A percentile compares a stretch with the other conserved stretches of the same genome.
Evolutionary conservation across 208 protist genomes (phyloP).

Genomic region (Kentomonas sorsogonicus): DNA sequence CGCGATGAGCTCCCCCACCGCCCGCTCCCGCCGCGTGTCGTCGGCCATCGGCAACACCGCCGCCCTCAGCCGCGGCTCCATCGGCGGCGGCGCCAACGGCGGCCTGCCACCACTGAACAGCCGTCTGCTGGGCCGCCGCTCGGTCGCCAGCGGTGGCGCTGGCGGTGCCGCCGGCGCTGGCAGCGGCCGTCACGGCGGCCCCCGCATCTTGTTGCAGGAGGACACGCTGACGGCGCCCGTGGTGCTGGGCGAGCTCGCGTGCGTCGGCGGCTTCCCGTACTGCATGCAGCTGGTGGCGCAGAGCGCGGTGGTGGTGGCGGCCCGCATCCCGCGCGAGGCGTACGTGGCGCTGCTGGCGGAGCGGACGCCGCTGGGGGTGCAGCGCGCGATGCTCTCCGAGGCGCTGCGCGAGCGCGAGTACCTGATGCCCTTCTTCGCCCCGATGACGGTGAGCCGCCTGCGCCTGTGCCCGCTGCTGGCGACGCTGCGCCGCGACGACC

Average conservation of each 20-base stretch:
- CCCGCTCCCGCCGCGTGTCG: background rate
- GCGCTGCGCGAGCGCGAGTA: conserved; percentile 50
- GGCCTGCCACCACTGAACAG: background rate
- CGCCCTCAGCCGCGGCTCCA: background rate
- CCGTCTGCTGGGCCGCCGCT: background rate
- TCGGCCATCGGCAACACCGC: background rate
- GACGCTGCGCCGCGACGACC: conserved; percentile 34
- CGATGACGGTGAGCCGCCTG: conserved; percentile 50
- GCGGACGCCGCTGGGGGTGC: conserved; percentile 24
- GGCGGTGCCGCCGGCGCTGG: background rate
- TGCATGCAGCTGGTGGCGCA: conserved; percentile 40
- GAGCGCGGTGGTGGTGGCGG: conserved; percentile 32
- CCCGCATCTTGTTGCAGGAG: conserved; percentile 2
- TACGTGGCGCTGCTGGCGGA: conserved; percentile 39
- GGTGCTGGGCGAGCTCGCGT: conserved; percentile 56
- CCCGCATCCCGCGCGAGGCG: conserved; percentile 27
- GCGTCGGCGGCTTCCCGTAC: conserved; percentile 55
- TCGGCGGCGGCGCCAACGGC: background rate
- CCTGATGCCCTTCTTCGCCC: conserved; percentile 52
- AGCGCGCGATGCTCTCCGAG: conserved; percentile 33
- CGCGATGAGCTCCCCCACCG: background rate
- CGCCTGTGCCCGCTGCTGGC: conserved; percentile 60
- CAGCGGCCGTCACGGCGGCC: conserved; percentile 1
- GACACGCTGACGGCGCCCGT: conserved; percentile 35
- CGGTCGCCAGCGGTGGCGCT: conserved; percentile 3